These are phyloP conservation scores for Prunus padus DNA, from an alignment of 306 rosid species.

Conservation along the genomic window DNA sequence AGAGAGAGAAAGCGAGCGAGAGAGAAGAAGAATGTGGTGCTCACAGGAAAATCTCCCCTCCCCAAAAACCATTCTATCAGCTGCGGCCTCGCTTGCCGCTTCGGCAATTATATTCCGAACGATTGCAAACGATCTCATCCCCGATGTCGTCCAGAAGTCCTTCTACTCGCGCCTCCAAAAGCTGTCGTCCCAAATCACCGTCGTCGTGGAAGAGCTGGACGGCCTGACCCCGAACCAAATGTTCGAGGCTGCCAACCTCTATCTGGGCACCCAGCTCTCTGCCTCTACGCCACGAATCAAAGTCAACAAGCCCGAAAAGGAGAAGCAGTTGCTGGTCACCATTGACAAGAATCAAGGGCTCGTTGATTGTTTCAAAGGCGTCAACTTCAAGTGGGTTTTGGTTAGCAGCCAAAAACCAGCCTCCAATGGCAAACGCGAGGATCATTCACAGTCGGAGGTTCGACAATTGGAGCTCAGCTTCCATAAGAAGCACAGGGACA, in stretches of 20 bases:
- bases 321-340: constrained; percentile 30
- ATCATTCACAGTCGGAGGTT: constrained; percentile 16
- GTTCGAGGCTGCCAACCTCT: constrained; percentile 46
- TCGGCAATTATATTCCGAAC: constrained; percentile 37
- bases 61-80: constrained; percentile 28
- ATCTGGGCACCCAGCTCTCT: constrained; percentile 36
- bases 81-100: constrained; percentile 47
- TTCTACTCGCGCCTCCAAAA: constrained; percentile 30
- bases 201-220: constrained; percentile 50
- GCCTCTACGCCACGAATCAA: constrained; percentile 29
- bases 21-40: background rate
- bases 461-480: constrained; percentile 47
- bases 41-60: constrained; percentile 24
- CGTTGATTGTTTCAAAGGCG: constrained; percentile 37
- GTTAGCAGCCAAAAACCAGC: constrained; percentile 21
- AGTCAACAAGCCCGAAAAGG: constrained; percentile 41
- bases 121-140: constrained; percentile 38
- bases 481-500: constrained; percentile 42
- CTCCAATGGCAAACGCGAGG: constrained; percentile 12
- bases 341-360: constrained; percentile 45
- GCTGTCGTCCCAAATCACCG: constrained; percentile 35
- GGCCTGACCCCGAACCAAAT: constrained; percentile 46
- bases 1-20: background rate
- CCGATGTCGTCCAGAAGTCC: constrained; percentile 24
- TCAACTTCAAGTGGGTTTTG: constrained; percentile 49